Percentiles rank a stretch among this genome's conserved stretches.
phyloP scores from a whole-genome alignment of 345 rosid species.

The Populus simonii region DNA sequence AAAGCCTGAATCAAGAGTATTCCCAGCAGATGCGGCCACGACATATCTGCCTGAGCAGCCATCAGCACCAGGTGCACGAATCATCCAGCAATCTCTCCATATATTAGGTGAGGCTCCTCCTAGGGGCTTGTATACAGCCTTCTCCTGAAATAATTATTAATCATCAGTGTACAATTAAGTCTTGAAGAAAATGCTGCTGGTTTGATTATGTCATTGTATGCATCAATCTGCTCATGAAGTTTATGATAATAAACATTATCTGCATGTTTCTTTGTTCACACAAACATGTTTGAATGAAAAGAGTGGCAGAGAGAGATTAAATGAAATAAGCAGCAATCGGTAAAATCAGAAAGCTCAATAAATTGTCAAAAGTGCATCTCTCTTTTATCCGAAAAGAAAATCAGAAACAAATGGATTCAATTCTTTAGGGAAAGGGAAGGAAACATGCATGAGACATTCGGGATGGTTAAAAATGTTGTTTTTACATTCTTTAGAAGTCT shows the following conservation, averaged over 20 bases:
- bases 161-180: constrained; percentile 1
- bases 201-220: not conserved
- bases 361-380: not conserved
- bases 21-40: constrained; percentile 97
- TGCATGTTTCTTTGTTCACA: not conserved
- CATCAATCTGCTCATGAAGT: not conserved
- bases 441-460: not conserved
- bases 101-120: constrained; percentile 45
- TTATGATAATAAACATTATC: not conserved
- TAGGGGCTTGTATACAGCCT: constrained; percentile 72
- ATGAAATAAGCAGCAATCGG: not conserved
- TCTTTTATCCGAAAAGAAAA: not conserved
- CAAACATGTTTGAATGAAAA: not conserved
- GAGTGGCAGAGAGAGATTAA: not conserved
- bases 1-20: constrained; percentile 79
- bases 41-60: constrained; percentile 94
- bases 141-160: constrained; percentile 53
- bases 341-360: not conserved
- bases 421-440: not conserved
- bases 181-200: not conserved
- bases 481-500: not conserved
- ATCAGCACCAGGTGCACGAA: constrained; percentile 88
- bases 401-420: not conserved
- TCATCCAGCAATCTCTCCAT: constrained; percentile 98
- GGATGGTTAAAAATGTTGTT: not conserved